Evolutionary conservation across 1,284 basidiomycete genomes (phyloP), one percentile per base, ranked within the genome.

Genomic region (Tilletia walkeri): DNA sequence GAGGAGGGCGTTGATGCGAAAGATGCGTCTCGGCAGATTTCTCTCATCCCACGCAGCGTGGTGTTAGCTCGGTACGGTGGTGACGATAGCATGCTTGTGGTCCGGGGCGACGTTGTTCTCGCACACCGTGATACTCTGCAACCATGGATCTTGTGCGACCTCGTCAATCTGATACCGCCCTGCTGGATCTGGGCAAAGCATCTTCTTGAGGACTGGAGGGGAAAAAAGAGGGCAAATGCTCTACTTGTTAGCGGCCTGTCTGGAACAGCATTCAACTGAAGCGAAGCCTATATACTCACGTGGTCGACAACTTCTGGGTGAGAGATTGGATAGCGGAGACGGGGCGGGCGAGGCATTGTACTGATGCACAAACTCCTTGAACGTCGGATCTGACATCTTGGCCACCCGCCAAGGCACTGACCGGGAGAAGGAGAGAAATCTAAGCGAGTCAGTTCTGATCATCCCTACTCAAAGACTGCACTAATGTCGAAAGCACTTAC

Each of bases 151-250:
- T 77, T 88, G 88, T 72, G 95, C 86, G 66, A 92, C 88, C 67
- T 95, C 92, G 75, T 98, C 95, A 77, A 95, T 92, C 67, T 88
- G 86, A 76, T 87, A 88, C 34, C 95, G 87, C 56, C 87, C 85
- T 85, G 92, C 91, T 18, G 95, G 94, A 82, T 97, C 91, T 0
- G 95, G 95, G 81, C 96, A 93, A 66, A 99, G 88, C 95, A 99
- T 99, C 86, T 90, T 90, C 80, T 95, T 90, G 73, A 99, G 88
- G 74, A 98, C 36, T 50, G 45, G 14, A 34, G 4, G 30, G 36
- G 14, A 38, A 5, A 63, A 38, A 41, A 9, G 34, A 41, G n/a
- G 16, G 36, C 12, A 9, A 63, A 20, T 18, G 59, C n/a, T 30
- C n/a, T 30, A 45, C 6, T 9, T 45, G 41, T 45, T 45, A 45